Evolutionary conservation across 805 yeast species (phyloP).

Genomic region (Candida caryicola): DNA sequence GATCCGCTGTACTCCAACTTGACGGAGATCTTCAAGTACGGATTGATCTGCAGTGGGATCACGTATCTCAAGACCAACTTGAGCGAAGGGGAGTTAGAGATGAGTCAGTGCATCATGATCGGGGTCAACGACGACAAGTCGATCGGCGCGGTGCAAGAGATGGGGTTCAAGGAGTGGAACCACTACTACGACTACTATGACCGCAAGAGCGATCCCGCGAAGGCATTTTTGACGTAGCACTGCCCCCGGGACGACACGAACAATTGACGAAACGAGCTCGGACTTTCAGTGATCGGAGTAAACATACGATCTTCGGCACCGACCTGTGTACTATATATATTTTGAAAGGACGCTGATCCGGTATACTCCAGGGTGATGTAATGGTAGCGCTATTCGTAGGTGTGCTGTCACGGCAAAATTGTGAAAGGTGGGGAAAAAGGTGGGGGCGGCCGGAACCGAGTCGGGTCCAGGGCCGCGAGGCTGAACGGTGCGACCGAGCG

Average conservation of each 20-base stretch:
- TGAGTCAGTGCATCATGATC: constrained; percentile 35
- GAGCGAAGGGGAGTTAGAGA: constrained; percentile 22
- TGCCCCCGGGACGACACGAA: not conserved
- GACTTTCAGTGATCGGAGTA: not conserved
- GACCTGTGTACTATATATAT: too few species aligned
- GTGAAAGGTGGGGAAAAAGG: too few species aligned
- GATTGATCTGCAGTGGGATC: constrained; percentile 55
- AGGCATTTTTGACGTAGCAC: constrained; percentile 1
- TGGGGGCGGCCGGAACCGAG: too few species aligned
- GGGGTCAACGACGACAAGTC: constrained; percentile 37
- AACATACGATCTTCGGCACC: not conserved
- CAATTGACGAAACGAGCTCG: not conserved
- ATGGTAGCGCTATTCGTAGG: too few species aligned
- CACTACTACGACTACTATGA: constrained; percentile 36
- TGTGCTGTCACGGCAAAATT: too few species aligned
- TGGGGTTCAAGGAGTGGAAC: constrained; percentile 42
- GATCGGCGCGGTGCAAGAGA: constrained; percentile 35
- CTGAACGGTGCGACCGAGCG: too few species aligned
- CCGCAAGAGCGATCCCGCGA: constrained; percentile 4
- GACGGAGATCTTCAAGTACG: constrained; percentile 52
- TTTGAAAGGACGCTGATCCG: too few species aligned
- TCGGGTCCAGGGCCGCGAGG: too few species aligned
- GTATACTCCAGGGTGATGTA: too few species aligned
- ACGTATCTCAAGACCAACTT: constrained; percentile 41
- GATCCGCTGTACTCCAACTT: constrained; percentile 53